phyloP scores from a whole-genome alignment of 148 eudicot genomes.

The Linanthus parryae region DNA sequence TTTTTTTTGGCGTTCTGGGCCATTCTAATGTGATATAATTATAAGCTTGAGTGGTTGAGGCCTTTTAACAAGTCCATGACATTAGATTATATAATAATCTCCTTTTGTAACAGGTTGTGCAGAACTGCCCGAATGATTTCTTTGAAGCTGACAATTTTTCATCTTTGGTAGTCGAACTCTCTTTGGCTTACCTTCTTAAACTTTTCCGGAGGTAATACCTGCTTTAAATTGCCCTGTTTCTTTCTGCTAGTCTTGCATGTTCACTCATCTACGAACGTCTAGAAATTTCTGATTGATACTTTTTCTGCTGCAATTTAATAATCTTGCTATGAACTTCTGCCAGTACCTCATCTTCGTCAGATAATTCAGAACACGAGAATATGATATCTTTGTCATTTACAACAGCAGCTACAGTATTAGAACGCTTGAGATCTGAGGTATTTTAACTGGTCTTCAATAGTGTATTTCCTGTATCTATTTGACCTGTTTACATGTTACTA shows the following conservation, averaged over 20 bases:
- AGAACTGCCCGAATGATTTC: slow-evolving; percentile 73
- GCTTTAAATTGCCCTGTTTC: neutral
- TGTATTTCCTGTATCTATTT: neutral
- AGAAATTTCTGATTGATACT: slow-evolving; percentile 3
- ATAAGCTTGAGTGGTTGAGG: no score
- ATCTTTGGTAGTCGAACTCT: slow-evolving; percentile 54
- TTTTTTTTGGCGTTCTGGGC: neutral
- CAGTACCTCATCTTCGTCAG: no score
- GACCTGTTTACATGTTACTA: neutral
- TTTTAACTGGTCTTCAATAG: slow-evolving; percentile 1
- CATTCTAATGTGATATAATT: no score
- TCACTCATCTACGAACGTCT: no score
- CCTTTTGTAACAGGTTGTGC: slow-evolving; percentile 56
- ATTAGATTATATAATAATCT: slow-evolving; percentile 1
- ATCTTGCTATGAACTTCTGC: slow-evolving; percentile 9
- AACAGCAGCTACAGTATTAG: slow-evolving; percentile 48
- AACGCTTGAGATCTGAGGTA: slow-evolving; percentile 55
- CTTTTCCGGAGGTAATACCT: slow-evolving; percentile 40
- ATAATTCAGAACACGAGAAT: slow-evolving; percentile 42
- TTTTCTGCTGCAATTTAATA: slow-evolving; percentile 3
- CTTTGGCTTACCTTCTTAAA: slow-evolving; percentile 58
- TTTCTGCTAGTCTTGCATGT: no score
- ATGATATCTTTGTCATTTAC: slow-evolving; percentile 42
- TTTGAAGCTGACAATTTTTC: slow-evolving; percentile 49
- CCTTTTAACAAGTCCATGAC: neutral